Base-by-base conservation (phyloP, 257 asterid species). In the Nicotiana paniculata region DNA sequence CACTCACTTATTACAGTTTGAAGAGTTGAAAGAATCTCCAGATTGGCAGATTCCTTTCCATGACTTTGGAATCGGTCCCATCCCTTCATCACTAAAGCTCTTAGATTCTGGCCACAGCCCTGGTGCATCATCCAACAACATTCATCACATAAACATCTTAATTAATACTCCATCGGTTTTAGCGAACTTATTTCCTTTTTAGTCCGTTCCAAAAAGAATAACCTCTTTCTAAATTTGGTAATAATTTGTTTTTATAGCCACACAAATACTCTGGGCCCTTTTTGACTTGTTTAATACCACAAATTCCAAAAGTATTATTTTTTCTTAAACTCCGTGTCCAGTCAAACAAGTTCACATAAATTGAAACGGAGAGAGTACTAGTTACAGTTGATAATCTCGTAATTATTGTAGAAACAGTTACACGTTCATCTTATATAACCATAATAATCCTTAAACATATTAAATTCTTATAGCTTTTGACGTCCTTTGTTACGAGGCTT, bases 101-200 rank as follows among this genome's bases (percentile, higher is more conserved):
- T 88, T 76, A 0, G 97, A 95, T 86, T 95, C 99, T 16, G 99
- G 98, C 99, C 99, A 95, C 74, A 92, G 85, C 46, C 99, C 99
- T 95, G 33, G 53, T 13, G 0, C 59, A 74, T 26, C 48, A 48
- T 65, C 57, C 37, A 54, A 35, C 66, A 61, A 26, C 65, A 9
- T 48, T 75, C 76, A 55, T 75, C 68, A 54, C 30, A 55, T 5
- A 26, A 2, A 21, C 24, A 21, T 21, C 24, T 21, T 21, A 21
- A 21, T 21, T 21, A 21, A 21, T 21, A 21, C 24, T 21, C 24
- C 24, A 21, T 21, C 24, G 0, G 24, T 21, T 21, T 21, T 0
- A 21, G 24, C 0, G 24, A 21, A 21, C 24, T 21, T 21, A 21
- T 21, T 21, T 21, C 24, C 24, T 21, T 21, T 21, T 21, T 21